phyloP scores from a whole-genome alignment of 805 yeast species.

The Saturnispora sanitii region DNA sequence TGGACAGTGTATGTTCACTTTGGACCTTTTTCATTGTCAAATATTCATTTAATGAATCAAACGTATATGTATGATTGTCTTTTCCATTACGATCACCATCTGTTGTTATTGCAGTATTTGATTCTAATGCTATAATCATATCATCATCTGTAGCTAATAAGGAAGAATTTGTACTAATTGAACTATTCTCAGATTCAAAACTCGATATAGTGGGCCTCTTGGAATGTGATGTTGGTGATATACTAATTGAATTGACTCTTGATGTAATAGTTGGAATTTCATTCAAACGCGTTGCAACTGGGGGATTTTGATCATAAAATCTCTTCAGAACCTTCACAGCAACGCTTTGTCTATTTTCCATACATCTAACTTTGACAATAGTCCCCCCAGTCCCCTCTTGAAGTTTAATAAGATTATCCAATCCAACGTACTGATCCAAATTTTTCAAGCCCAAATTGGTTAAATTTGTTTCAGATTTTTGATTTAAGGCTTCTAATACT shows the following conservation, averaged over 20 bases:
- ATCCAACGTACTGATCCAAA: conserved; percentile 6
- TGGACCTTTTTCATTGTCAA: conserved; percentile 15
- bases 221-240: too few relatives aligned
- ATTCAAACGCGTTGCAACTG: neutral
- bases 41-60: conserved; percentile 23
- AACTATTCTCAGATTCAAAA: too few relatives aligned
- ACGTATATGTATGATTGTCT: conserved; percentile 8
- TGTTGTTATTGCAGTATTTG: neutral
- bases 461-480: neutral
- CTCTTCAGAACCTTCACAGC: conserved; percentile 9
- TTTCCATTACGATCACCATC: neutral
- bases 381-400: conserved; percentile 28
- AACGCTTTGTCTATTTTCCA: conserved; percentile 2
- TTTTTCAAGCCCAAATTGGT: conserved; percentile 9
- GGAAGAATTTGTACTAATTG: too few relatives aligned
- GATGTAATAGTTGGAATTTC: neutral
- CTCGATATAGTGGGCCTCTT: too few relatives aligned
- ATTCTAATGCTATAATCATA: neutral
- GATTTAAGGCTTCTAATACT: neutral
- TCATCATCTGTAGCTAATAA: too few relatives aligned
- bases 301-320: neutral
- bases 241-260: too few relatives aligned
- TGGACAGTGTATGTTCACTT: conserved; percentile 10
- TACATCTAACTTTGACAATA: conserved; percentile 16
- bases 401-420: conserved; percentile 12